phyloP scores from a whole-genome alignment of 2,329 filamentous ascomycete species.

The Colletotrichum australisinense region DNA sequence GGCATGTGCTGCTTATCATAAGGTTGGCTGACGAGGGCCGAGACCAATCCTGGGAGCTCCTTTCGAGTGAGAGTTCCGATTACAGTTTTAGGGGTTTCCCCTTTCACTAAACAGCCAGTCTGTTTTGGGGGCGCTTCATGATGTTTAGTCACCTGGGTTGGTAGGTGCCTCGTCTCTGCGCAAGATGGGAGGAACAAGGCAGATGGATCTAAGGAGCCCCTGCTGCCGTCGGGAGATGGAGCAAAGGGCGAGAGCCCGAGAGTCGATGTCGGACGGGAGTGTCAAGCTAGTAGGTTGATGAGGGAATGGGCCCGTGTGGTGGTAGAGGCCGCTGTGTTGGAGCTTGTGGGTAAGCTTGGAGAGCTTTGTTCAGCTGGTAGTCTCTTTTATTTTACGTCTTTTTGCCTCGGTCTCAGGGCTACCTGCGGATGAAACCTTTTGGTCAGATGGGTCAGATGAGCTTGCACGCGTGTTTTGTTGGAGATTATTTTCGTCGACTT shows the following conservation, averaged over 20 bases:
- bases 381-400: background rate
- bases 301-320: constrained; percentile 18
- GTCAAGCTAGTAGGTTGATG: background rate
- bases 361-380: background rate
- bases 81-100: background rate
- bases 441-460: constrained; percentile 17
- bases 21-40: background rate
- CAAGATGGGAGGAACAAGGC: background rate
- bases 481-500: background rate
- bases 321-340: constrained; percentile 6
- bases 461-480: constrained; percentile 16
- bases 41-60: background rate
- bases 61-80: background rate
- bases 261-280: background rate
- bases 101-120: no score
- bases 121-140: background rate
- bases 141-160: background rate
- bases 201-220: background rate
- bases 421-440: constrained; percentile 17
- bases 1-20: background rate
- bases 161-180: background rate
- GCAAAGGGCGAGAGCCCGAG: background rate
- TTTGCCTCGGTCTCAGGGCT: background rate
- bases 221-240: background rate
- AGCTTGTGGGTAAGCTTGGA: background rate